Evolutionary conservation across 2,329 filamentous ascomycete species (phyloP).

Genomic region (Sclerotinia subarctica): DNA sequence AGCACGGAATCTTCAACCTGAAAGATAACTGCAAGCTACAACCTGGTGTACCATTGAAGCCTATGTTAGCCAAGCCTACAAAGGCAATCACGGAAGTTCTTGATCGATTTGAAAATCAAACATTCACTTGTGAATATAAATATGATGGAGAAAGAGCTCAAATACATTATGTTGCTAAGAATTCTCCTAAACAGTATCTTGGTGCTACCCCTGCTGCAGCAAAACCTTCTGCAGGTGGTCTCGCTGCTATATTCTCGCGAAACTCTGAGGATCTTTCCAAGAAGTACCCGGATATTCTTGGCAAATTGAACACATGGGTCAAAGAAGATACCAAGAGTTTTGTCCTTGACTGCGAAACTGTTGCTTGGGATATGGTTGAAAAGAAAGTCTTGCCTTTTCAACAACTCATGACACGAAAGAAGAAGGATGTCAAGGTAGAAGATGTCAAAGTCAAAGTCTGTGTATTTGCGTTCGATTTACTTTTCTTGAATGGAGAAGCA

Average conservation of each 20-base stretch:
- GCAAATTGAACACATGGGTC: slow-evolving; percentile 84
- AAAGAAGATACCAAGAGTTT: slow-evolving; percentile 89
- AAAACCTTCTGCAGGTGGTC: slow-evolving; percentile 54
- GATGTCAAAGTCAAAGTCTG: slow-evolving; percentile 97
- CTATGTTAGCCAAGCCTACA: slow-evolving; percentile 97
- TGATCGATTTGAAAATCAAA: slow-evolving; percentile 91
- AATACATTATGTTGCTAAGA: slow-evolving; percentile 91
- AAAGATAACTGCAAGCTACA: slow-evolving; percentile 84
- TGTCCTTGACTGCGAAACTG: slow-evolving; percentile 96
- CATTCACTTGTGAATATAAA: slow-evolving; percentile 98
- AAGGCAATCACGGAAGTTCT: slow-evolving; percentile 98
- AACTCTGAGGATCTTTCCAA: slow-evolving; percentile 97
- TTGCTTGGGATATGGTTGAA: slow-evolving; percentile 90
- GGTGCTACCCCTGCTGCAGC: slow-evolving; percentile 58
- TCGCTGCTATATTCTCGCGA: slow-evolving; percentile 91
- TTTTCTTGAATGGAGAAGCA: slow-evolving; percentile 89
- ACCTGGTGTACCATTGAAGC: slow-evolving; percentile 91
- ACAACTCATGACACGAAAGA: slow-evolving; percentile 95
- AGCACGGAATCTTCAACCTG: slow-evolving; percentile 80
- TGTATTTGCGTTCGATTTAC: slow-evolving; percentile 91
- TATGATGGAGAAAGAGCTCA: slow-evolving; percentile 98
- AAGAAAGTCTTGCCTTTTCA: slow-evolving; percentile 98
- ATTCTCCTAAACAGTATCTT: slow-evolving; percentile 66
- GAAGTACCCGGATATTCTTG: slow-evolving; percentile 95
- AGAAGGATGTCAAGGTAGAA: slow-evolving; percentile 92